Evolutionary conservation across 164 flowering plant species (phyloP).

Genomic region (Berberis thunbergii): DNA sequence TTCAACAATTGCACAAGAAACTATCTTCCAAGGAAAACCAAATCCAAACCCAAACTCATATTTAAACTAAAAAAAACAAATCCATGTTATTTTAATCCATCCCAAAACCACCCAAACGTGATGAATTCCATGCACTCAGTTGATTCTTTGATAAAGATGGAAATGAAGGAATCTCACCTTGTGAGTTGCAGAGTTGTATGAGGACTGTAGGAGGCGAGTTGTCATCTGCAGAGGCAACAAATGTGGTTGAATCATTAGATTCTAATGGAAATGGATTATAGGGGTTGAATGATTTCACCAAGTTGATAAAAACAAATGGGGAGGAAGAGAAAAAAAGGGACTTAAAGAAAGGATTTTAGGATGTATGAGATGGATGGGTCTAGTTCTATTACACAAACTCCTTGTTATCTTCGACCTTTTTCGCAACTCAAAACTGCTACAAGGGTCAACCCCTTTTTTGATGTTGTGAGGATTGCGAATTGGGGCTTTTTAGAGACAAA

Average conservation of each 20-base stretch:
- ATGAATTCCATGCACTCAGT: slow-evolving; percentile 20
- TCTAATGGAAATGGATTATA: slow-evolving; percentile 47
- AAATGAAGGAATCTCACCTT: slow-evolving; percentile 41
- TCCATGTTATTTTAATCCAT: background rate
- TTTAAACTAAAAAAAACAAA: background rate
- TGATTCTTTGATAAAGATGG: slow-evolving; percentile 30
- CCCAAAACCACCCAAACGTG: background rate
- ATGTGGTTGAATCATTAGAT: slow-evolving; percentile 25
- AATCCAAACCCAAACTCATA: background rate
- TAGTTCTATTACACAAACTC: slow-evolving; percentile 29
- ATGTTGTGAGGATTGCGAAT: no score
- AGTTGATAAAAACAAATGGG: slow-evolving; percentile 27
- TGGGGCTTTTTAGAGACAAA: no score
- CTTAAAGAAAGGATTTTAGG: slow-evolving; percentile 33
- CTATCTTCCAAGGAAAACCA: background rate
- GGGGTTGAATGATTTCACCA: slow-evolving; percentile 33
- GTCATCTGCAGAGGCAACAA: slow-evolving; percentile 26
- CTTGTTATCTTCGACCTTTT: no score
- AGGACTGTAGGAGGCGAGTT: slow-evolving; percentile 25
- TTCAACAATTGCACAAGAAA: background rate
- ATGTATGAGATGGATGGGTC: slow-evolving; percentile 42
- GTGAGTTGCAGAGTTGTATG: slow-evolving; percentile 31
- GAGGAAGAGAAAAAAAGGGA: slow-evolving; percentile 37
- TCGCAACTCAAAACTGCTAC: no score
- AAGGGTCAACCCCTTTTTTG: no score